phyloP scores from a whole-genome alignment of 2,329 filamentous ascomycete genomes.

The Scolecobasidium constrictum region DNA sequence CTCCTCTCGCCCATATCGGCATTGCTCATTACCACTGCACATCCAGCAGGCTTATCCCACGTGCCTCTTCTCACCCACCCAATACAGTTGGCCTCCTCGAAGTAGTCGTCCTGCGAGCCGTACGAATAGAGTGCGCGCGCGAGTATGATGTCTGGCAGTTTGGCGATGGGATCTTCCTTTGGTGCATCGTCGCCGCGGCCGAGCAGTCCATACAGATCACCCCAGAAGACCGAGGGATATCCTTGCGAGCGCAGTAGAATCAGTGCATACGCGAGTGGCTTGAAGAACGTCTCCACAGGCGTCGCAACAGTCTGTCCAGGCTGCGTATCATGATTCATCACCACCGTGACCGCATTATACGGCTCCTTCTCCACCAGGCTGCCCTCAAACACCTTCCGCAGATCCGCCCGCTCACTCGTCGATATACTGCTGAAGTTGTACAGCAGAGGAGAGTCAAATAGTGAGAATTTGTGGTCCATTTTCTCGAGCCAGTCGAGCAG shows the following conservation, averaged over 20 bases:
- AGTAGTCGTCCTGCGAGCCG: conserved; percentile 54
- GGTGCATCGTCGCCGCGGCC: conserved; percentile 29
- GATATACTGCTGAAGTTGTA: conserved; percentile 55
- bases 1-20: conserved; percentile 37
- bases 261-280: conserved; percentile 59
- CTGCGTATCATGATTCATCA: conserved; percentile 63
- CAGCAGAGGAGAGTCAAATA: conserved; percentile 60
- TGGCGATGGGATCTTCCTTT: conserved; percentile 41
- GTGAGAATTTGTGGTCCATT: conserved; percentile 46
- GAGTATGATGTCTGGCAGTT: conserved; percentile 48
- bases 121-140: conserved; percentile 57
- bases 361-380: conserved; percentile 46
- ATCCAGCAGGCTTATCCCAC: conserved; percentile 31
- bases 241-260: conserved; percentile 56
- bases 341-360: conserved; percentile 49
- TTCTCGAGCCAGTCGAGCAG: conserved; percentile 47
- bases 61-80: conserved; percentile 48
- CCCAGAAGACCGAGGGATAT: conserved; percentile 59
- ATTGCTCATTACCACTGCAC: conserved; percentile 44
- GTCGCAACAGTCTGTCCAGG: conserved; percentile 52
- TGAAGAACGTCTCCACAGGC: conserved; percentile 55
- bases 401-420: conserved; percentile 44
- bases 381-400: conserved; percentile 52
- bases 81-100: conserved; percentile 48
- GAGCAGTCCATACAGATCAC: conserved; percentile 55